These are phyloP conservation scores for Cladosporium velox DNA, from an alignment of 2,329 filamentous ascomycete species.

Conservation along the genomic window DNA sequence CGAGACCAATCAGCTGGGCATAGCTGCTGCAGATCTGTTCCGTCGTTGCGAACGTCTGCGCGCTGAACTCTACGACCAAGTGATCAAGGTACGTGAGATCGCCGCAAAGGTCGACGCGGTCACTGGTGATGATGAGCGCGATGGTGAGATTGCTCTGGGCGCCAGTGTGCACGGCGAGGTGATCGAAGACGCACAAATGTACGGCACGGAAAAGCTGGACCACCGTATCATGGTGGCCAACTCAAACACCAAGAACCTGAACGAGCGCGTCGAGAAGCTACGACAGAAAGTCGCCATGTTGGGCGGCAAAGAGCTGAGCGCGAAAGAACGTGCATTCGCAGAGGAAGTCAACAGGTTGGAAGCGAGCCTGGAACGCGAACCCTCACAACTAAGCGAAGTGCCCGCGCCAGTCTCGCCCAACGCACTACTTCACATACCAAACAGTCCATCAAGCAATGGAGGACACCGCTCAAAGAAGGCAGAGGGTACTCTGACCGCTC, in stretches of 20 bases:
- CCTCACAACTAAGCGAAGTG: constrained; percentile 2
- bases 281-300: constrained; percentile 51
- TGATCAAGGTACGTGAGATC: constrained; percentile 66
- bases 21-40: constrained; percentile 73
- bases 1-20: constrained; percentile 68
- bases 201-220: constrained; percentile 54
- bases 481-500: constrained; percentile 23
- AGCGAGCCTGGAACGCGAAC: constrained; percentile 27
- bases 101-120: constrained; percentile 67
- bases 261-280: constrained; percentile 62
- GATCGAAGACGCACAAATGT: constrained; percentile 26
- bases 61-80: constrained; percentile 67
- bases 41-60: constrained; percentile 68
- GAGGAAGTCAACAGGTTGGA: constrained; percentile 55
- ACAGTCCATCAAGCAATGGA: constrained; percentile 21
- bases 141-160: constrained; percentile 45
- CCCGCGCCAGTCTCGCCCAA: constrained; percentile 24
- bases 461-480: constrained; percentile 2
- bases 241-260: constrained; percentile 59
- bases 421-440: constrained; percentile 37
- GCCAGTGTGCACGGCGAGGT: constrained; percentile 14
- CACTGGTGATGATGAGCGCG: constrained; percentile 58
- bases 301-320: constrained; percentile 59
- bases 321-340: constrained; percentile 57
- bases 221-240: constrained; percentile 58